These are phyloP conservation scores for Betula pendula DNA, from an alignment of 306 rosid species.

Conservation along the genomic window DNA sequence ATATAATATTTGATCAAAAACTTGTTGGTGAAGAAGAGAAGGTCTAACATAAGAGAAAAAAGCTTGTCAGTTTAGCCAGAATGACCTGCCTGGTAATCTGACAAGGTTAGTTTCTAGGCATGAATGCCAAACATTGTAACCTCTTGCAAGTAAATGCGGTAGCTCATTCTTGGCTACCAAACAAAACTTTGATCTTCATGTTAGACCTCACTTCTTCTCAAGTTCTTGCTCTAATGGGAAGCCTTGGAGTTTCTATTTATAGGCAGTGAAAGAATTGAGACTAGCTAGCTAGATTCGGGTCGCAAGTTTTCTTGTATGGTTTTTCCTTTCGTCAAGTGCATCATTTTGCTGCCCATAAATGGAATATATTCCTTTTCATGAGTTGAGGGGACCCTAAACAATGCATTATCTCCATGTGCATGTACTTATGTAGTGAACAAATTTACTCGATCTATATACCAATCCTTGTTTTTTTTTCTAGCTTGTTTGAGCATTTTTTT, in stretches of 20 bases:
- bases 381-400: no score
- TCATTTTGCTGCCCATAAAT: not conserved
- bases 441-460: no score
- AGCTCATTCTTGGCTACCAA: slow-evolving; percentile 39
- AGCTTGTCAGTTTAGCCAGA: slow-evolving; percentile 32
- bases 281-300: no score
- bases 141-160: slow-evolving; percentile 9
- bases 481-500: no score
- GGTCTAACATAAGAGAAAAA: slow-evolving; percentile 28
- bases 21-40: slow-evolving; percentile 1
- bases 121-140: not conserved
- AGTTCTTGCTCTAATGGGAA: not conserved
- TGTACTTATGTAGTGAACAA: no score
- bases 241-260: no score
- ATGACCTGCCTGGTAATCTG: slow-evolving; percentile 20
- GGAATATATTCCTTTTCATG: no score
- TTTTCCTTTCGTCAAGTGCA: no score
- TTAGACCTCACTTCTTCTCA: slow-evolving; percentile 27
- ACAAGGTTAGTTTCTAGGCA: not conserved
- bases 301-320: no score
- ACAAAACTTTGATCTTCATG: slow-evolving; percentile 30
- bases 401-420: no score
- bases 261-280: no score
- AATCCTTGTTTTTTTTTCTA: no score
- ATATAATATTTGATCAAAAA: not conserved